Base-by-base conservation (phyloP, 192 early-diverging fungal species). In the Backusella mclennaniae region DNA sequence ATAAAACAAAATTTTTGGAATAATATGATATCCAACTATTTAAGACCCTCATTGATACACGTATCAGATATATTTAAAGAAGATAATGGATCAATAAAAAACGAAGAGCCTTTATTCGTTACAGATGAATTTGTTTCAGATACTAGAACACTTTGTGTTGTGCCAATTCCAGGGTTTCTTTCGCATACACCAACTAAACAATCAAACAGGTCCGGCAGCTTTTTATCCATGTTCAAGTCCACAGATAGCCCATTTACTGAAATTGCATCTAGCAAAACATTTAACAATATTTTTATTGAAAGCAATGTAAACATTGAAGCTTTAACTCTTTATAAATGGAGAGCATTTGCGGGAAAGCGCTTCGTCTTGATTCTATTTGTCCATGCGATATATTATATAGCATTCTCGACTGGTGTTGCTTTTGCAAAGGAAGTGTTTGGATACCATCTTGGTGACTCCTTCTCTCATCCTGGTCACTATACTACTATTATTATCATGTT, bases 321-420 rank as follows among this genome's bases (percentile, higher is more conserved):
- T 36, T 6, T 74, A 12, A 23, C 66, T 31, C 6, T 53, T 21
- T 74, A 74, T 21, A 74, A 74, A 42, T 74, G 73, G 73, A 56
- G 17, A 9, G 17, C 9, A 9, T 74, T 74, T 67, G 73, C 73
- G 1, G 19, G 38, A 26, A 31, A 26, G 33, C 46, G 56, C 17
- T 74, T 74, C 19, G 7, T 39, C 4, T 15, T 66, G 23, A 74
- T 74, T 6, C 44, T 26, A 11, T 66, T 74, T 5, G 23, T 74
- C 4, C 56, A 74, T 8, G 36, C 36, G 0, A 6, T 41, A 1
- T 74, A 74, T 26, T 74, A 74, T 44, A 14, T 29, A 2, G 1
- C 35, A 14, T 74, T 66, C 41, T 66, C 73, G 1, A 33, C 39
- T 6, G 39, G 11, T 31, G 73, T 74, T 2, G 17, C 56, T 9